Evolutionary conservation across 2,329 filamentous ascomycete genomes (phyloP).

Genomic region (Xylariomycetidae sp.): DNA sequence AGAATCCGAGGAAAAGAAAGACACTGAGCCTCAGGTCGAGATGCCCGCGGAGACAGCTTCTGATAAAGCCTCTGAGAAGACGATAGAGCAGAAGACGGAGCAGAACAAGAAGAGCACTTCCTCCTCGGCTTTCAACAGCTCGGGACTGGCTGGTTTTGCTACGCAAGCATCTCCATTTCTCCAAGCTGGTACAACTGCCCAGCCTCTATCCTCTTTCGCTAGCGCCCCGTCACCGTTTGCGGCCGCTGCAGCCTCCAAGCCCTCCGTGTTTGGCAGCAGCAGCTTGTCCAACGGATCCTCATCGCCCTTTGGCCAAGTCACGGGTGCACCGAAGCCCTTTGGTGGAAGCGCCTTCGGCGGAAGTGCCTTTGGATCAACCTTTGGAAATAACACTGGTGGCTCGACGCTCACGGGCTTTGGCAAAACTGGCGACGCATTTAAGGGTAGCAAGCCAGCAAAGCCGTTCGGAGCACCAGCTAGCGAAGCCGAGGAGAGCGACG

Average conservation of each 20-base stretch:
- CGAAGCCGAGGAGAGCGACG: slow-evolving; percentile 37
- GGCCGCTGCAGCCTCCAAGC: slow-evolving; percentile 32
- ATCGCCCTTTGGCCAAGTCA: slow-evolving; percentile 24
- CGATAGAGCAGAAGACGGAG: slow-evolving; percentile 11
- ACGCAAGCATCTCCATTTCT: slow-evolving; percentile 48
- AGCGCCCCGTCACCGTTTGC: slow-evolving; percentile 33
- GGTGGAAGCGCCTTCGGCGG: slow-evolving; percentile 43
- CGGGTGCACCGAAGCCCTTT: slow-evolving; percentile 23
- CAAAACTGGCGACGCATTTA: slow-evolving; percentile 48
- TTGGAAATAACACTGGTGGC: no score
- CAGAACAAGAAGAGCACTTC: slow-evolving; percentile 37
- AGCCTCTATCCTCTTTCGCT: slow-evolving; percentile 36
- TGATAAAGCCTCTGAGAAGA: slow-evolving; percentile 6
- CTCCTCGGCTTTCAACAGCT: slow-evolving; percentile 58
- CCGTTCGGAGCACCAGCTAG: slow-evolving; percentile 74
- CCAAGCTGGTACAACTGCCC: slow-evolving; percentile 18
- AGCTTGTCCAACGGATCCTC: slow-evolving; percentile 22
- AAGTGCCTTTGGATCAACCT: slow-evolving; percentile 30
- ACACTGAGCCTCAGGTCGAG: slow-evolving; percentile 4
- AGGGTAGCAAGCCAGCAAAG: slow-evolving; percentile 57
- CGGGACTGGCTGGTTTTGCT: slow-evolving; percentile 49
- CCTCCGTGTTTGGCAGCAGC: slow-evolving; percentile 44
- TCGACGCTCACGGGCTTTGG: slow-evolving; percentile 64
- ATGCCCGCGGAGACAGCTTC: not conserved
- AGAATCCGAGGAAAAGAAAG: slow-evolving; percentile 6